Evolutionary conservation across 2,329 filamentous ascomycete genomes (phyloP).

Genomic region (Verticillium isaacii): DNA sequence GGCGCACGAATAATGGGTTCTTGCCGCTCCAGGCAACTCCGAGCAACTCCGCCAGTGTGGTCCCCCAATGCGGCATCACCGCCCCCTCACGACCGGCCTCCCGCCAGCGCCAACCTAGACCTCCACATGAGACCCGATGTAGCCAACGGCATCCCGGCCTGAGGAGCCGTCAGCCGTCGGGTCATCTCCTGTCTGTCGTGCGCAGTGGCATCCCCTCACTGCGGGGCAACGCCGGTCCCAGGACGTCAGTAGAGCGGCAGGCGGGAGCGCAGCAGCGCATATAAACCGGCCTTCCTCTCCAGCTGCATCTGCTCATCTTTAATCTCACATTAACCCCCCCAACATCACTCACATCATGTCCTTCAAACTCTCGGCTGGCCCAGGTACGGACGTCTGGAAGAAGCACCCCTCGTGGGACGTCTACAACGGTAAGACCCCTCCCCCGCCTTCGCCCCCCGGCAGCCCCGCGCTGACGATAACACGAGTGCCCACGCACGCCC

Average conservation of each 20-base stretch:
- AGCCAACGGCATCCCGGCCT: neutral
- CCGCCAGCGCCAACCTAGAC: neutral
- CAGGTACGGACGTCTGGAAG: conserved; percentile 72
- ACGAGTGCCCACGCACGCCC: conserved; percentile 20
- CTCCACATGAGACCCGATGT: neutral
- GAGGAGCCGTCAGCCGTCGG: neutral
- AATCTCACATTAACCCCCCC: no score
- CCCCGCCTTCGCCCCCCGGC: neutral
- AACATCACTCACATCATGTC: conserved; percentile 4
- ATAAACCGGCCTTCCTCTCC: no score
- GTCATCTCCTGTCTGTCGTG: neutral
- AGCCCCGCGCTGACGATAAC: conserved; percentile 11
- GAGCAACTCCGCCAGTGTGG: neutral
- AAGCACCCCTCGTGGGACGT: conserved; percentile 56
- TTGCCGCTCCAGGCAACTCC: neutral
- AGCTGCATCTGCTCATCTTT: no score
- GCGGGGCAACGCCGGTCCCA: neutral
- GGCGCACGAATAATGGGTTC: no score
- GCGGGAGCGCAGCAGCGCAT: no score
- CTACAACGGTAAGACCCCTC: conserved; percentile 49
- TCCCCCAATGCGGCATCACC: neutral
- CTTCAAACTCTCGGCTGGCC: conserved; percentile 51
- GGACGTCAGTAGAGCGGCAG: no score
- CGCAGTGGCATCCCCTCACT: neutral
- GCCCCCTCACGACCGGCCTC: neutral